Conservation (phyloP, 148 eudicot genomes). For the Rhododendron henanense region DNA sequence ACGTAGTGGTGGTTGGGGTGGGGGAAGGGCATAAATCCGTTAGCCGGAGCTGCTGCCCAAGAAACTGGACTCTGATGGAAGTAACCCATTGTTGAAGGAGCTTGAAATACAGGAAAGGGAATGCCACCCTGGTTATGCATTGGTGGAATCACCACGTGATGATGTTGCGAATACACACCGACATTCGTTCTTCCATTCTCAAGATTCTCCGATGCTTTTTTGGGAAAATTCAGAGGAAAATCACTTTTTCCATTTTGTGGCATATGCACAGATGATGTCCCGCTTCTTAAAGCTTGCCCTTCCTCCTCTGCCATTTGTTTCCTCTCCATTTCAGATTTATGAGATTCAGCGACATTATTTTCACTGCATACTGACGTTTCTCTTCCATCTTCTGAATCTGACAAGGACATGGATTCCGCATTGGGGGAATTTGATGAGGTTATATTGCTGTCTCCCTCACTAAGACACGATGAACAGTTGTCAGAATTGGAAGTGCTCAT, state of each 20-base stretch:
- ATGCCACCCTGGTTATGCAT: slow-evolving; percentile 49
- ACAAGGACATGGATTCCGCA: slow-evolving; percentile 61
- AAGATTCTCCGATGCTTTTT: slow-evolving; percentile 23
- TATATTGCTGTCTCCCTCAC: slow-evolving; percentile 82
- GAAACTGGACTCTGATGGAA: slow-evolving; percentile 71
- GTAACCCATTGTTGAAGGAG: slow-evolving; percentile 60
- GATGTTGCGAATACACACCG: slow-evolving; percentile 32
- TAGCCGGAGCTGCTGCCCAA: slow-evolving; percentile 67
- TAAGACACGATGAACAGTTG: slow-evolving; percentile 84
- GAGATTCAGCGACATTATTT: slow-evolving; percentile 29
- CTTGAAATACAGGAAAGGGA: slow-evolving; percentile 64
- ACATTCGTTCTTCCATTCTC: slow-evolving; percentile 36
- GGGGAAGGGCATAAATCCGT: slow-evolving; percentile 59
- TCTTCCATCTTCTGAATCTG: slow-evolving; percentile 86
- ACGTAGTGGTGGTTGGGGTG: slow-evolving; percentile 72
- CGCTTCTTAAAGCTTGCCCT: slow-evolving; percentile 26
- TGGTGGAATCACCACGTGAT: slow-evolving; percentile 39
- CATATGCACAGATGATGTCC: slow-evolving; percentile 17
- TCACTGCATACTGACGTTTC: slow-evolving; percentile 33
- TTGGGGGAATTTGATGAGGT: slow-evolving; percentile 57
- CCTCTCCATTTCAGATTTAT: slow-evolving; percentile 32
- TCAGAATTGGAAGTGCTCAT: slow-evolving; percentile 73
- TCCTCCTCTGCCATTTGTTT: slow-evolving; percentile 11
- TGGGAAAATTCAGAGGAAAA: slow-evolving; percentile 20
- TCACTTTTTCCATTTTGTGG: slow-evolving; percentile 19